A percentile compares a stretch with the other conserved stretches of the same genome.
phyloP scores from a whole-genome alignment of 2,329 filamentous ascomycete species.

The Apiospora koreana region DNA sequence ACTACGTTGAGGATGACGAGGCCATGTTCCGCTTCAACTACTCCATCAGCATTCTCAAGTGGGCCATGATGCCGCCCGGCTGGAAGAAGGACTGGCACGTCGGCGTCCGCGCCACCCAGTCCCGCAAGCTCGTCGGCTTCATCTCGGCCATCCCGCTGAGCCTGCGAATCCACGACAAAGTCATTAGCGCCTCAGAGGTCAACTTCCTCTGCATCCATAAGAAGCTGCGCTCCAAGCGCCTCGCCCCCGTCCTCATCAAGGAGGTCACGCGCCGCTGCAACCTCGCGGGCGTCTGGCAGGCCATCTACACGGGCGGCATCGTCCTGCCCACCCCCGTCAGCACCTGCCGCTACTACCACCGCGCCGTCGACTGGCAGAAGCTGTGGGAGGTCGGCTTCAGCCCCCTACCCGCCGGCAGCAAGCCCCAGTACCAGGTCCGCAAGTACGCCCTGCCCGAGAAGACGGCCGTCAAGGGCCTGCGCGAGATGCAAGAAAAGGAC shows the following conservation, averaged over 20 bases:
- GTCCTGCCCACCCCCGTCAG: conserved; percentile 89
- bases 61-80: conserved; percentile 92
- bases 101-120: conserved; percentile 82
- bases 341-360: conserved; percentile 94
- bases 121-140: conserved; percentile 87
- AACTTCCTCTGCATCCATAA: conserved; percentile 99
- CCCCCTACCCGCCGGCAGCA: conserved; percentile 79
- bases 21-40: conserved; percentile 99
- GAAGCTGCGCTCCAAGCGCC: conserved; percentile 89
- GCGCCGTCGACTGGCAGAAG: conserved; percentile 93
- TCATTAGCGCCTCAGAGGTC: conserved; percentile 82
- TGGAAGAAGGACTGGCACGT: conserved; percentile 96
- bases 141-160: conserved; percentile 91
- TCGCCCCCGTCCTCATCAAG: conserved; percentile 94
- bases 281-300: conserved; percentile 83
- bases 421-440: conserved; percentile 79
- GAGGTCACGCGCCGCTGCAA: conserved; percentile 95
- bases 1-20: conserved; percentile 97
- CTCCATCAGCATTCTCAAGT: conserved; percentile 83
- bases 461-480: conserved; percentile 73
- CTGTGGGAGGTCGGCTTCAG: conserved; percentile 94
- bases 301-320: conserved; percentile 86
- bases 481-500: conserved; percentile 79
- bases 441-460: conserved; percentile 81
- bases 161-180: conserved; percentile 75